These are phyloP conservation scores for Rusavskia elegans DNA, from an alignment of 495 filamentous ascomycete species.

Conservation along the genomic window DNA sequence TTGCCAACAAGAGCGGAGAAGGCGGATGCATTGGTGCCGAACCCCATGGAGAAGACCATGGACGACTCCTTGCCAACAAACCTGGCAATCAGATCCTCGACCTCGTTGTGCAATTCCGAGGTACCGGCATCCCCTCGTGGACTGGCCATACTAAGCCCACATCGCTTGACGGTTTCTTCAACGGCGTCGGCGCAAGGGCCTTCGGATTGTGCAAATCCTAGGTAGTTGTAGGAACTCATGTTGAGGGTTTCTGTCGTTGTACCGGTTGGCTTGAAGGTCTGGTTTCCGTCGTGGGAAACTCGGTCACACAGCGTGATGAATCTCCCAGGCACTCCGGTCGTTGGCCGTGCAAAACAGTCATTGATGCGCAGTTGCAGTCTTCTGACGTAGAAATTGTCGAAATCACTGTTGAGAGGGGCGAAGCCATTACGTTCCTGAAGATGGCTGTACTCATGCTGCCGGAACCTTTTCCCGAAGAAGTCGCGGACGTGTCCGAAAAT, in stretches of 20 bases:
- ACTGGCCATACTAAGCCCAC: slow-evolving; percentile 67
- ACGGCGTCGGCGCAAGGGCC: slow-evolving; percentile 91
- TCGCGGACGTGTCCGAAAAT: slow-evolving; percentile 89
- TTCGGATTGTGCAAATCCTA: slow-evolving; percentile 95
- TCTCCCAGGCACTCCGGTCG: slow-evolving; percentile 83
- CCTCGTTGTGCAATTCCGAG: slow-evolving; percentile 71
- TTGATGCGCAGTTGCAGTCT: slow-evolving; percentile 87
- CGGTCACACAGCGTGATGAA: slow-evolving; percentile 87
- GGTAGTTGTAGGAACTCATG: slow-evolving; percentile 98
- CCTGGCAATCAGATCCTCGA: slow-evolving; percentile 72
- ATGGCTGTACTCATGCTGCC: slow-evolving; percentile 66
- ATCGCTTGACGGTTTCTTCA: slow-evolving; percentile 68
- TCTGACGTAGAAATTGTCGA: slow-evolving; percentile 95
- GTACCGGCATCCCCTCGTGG: slow-evolving; percentile 74
- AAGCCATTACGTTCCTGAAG: slow-evolving; percentile 75
- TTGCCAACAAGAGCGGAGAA: slow-evolving; percentile 86
- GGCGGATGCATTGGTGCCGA: slow-evolving; percentile 78
- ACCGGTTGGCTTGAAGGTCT: slow-evolving; percentile 71
- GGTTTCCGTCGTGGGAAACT: slow-evolving; percentile 73
- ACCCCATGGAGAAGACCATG: slow-evolving; percentile 98
- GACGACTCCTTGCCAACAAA: slow-evolving; percentile 89
- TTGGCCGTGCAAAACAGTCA: slow-evolving; percentile 86
- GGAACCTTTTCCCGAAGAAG: slow-evolving; percentile 94
- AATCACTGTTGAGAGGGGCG: slow-evolving; percentile 93
- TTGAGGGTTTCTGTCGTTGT: slow-evolving; percentile 92